phyloP scores from a whole-genome alignment of 2,329 filamentous ascomycete species.

The Elsinoe necatrix region DNA sequence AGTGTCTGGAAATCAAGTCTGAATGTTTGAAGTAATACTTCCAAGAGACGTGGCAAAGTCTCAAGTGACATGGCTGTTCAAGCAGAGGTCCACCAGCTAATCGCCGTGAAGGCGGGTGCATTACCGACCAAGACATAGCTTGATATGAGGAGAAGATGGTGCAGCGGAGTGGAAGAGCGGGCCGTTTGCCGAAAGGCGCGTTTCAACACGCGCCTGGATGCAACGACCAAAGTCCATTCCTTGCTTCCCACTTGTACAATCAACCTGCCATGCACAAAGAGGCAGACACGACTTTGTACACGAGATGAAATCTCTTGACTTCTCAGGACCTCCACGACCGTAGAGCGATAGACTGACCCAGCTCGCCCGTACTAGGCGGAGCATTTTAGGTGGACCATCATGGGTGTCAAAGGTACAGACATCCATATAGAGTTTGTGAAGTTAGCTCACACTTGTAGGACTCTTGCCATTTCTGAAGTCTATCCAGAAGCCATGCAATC shows the following conservation, averaged over 20 bases:
- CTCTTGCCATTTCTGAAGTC: slow-evolving; percentile 89
- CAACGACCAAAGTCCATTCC: slow-evolving; percentile 3
- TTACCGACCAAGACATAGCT: too few relatives aligned
- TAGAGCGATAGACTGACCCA: not conserved
- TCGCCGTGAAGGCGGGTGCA: too few relatives aligned
- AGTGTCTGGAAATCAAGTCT: too few relatives aligned
- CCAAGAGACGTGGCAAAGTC: too few relatives aligned
- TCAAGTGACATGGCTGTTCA: too few relatives aligned
- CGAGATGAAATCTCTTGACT: not conserved
- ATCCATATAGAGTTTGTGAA: not conserved
- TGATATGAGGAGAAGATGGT: too few relatives aligned
- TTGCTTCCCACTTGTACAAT: not conserved
- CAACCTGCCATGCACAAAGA: not conserved
- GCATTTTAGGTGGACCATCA: slow-evolving; percentile 16
- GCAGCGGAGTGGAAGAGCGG: not conserved
- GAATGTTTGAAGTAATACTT: too few relatives aligned
- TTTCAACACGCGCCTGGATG: slow-evolving; percentile 10
- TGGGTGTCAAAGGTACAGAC: slow-evolving; percentile 32
- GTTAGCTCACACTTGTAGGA: slow-evolving; percentile 43
- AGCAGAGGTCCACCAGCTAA: too few relatives aligned
- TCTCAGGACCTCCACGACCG: not conserved
- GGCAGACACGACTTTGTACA: not conserved
- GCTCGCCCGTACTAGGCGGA: not conserved
- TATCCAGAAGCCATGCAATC: slow-evolving; percentile 78
- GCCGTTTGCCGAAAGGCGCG: not conserved